These are phyloP conservation scores for Calonectria pseudoturangicola DNA, from an alignment of 2,329 filamentous ascomycete genomes.

Conservation along the genomic window DNA sequence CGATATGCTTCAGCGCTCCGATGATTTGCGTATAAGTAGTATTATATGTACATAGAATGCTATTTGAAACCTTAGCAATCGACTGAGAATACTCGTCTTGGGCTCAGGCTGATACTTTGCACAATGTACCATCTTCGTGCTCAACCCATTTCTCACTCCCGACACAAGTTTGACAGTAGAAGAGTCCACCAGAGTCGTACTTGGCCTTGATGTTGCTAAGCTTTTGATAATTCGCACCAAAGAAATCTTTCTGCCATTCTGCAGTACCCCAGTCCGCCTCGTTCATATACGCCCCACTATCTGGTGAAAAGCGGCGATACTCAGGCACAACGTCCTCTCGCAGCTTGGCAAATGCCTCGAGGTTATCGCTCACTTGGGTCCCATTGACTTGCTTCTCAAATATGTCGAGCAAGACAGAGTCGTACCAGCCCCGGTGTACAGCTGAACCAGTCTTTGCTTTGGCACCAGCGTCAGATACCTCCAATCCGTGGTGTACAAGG, in stretches of 20 bases:
- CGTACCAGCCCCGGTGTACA: slow-evolving; percentile 1
- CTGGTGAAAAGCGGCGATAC: slow-evolving; percentile 3
- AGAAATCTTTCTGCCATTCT: slow-evolving; percentile 2
- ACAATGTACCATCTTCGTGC: neutral
- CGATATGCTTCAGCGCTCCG: neutral
- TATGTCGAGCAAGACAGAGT: neutral
- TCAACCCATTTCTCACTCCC: slow-evolving; percentile 1
- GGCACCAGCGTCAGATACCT: neutral
- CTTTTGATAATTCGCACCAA: slow-evolving; percentile 4
- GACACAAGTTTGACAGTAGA: neutral
- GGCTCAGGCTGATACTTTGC: neutral
- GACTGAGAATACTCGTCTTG: neutral
- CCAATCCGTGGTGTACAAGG: neutral
- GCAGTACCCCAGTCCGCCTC: slow-evolving; percentile 1
- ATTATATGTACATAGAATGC: neutral
- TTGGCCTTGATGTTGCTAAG: slow-evolving; percentile 4
- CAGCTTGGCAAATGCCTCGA: neutral
- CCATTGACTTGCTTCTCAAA: slow-evolving; percentile 1
- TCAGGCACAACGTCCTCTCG: neutral
- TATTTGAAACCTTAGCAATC: neutral
- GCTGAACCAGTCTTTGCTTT: neutral
- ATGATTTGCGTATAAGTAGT: neutral
- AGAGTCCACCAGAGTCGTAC: neutral
- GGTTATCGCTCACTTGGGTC: neutral
- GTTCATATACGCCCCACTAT: neutral